Evolutionary conservation across 2,329 filamentous ascomycete species (phyloP).

Genomic region (Epichloe hybrida): DNA sequence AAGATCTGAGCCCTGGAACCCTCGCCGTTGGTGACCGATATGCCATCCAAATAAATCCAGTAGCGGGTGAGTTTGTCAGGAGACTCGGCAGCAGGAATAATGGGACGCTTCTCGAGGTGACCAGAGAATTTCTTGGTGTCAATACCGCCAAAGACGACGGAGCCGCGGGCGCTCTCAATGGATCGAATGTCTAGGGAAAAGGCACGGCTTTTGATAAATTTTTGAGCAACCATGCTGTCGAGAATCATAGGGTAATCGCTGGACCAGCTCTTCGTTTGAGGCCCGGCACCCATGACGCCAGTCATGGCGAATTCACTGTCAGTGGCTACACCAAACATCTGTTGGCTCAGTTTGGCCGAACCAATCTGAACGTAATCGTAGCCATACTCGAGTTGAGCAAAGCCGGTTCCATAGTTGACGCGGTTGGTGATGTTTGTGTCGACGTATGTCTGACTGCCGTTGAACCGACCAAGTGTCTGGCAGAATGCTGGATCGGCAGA

Average conservation of each 20-base stretch:
- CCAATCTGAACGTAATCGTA: slow-evolving; percentile 21
- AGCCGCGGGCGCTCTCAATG: slow-evolving; percentile 17
- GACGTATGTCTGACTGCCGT: slow-evolving; percentile 16
- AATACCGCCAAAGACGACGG: slow-evolving; percentile 40
- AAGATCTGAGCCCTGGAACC: slow-evolving; percentile 32
- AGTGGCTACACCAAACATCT: slow-evolving; percentile 23
- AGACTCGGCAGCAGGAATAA: slow-evolving; percentile 30
- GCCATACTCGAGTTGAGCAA: slow-evolving; percentile 19
- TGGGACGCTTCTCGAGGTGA: slow-evolving; percentile 38
- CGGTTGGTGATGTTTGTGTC: slow-evolving; percentile 13
- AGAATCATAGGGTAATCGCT: slow-evolving; percentile 21
- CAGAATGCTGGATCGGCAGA: slow-evolving; percentile 16
- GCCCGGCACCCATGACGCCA: slow-evolving; percentile 23
- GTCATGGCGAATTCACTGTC: slow-evolving; percentile 15
- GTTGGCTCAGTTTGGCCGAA: slow-evolving; percentile 18
- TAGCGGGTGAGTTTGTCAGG: slow-evolving; percentile 24
- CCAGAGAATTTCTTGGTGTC: slow-evolving; percentile 43
- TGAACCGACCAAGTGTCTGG: slow-evolving; percentile 17
- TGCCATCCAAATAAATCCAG: slow-evolving; percentile 27
- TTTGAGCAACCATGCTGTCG: slow-evolving; percentile 20
- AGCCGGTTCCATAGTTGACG: slow-evolving; percentile 20
- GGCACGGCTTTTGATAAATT: slow-evolving; percentile 23
- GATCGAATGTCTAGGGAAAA: slow-evolving; percentile 22
- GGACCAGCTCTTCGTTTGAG: slow-evolving; percentile 20
- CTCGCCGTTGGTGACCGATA: slow-evolving; percentile 20